phyloP scores from a whole-genome alignment of 805 yeast genomes.

The Pichia nanzhaoensis region DNA sequence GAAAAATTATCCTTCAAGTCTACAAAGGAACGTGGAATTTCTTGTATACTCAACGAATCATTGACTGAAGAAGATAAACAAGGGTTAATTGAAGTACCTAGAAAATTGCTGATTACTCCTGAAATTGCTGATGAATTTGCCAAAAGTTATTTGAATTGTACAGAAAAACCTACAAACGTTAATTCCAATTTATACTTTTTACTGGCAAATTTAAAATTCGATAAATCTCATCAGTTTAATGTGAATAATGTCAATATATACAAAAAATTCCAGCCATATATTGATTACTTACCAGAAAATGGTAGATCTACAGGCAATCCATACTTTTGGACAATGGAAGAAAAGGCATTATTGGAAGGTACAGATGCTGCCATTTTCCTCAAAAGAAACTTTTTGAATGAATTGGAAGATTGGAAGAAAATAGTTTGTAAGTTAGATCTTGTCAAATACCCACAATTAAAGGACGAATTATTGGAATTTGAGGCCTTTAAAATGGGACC shows the following conservation, averaged over 20 bases:
- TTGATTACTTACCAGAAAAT: conserved; percentile 39
- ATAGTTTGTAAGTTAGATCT: conserved; percentile 20
- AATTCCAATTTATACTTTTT: conserved; percentile 35
- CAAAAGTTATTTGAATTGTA: conserved; percentile 9
- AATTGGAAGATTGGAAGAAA: conserved; percentile 58
- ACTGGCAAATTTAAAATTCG: conserved; percentile 38
- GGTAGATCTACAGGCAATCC: conserved; percentile 50
- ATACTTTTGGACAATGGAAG: conserved; percentile 53
- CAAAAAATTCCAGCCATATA: conserved; percentile 35
- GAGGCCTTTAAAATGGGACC: conserved; percentile 17
- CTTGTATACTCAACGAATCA: conserved; percentile 24
- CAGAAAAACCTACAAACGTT: conserved; percentile 9
- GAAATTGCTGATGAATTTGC: conserved; percentile 29
- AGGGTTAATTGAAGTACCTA: conserved; percentile 34
- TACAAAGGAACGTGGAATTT: conserved; percentile 30
- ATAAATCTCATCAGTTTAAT: conserved; percentile 14
- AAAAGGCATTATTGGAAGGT: conserved; percentile 48
- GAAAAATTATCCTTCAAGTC: conserved; percentile 29
- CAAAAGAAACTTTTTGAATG: conserved; percentile 35
- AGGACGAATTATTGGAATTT: conserved; percentile 24
- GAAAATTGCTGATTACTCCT: conserved; percentile 32
- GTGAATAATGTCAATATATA: conserved; percentile 17
- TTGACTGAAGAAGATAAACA: conserved; percentile 6
- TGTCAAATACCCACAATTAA: conserved; percentile 11
- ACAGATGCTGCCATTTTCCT: conserved; percentile 62